These are phyloP conservation scores for Ilex paraguariensis DNA, from an alignment of 305 asterid species.

Conservation along the genomic window DNA sequence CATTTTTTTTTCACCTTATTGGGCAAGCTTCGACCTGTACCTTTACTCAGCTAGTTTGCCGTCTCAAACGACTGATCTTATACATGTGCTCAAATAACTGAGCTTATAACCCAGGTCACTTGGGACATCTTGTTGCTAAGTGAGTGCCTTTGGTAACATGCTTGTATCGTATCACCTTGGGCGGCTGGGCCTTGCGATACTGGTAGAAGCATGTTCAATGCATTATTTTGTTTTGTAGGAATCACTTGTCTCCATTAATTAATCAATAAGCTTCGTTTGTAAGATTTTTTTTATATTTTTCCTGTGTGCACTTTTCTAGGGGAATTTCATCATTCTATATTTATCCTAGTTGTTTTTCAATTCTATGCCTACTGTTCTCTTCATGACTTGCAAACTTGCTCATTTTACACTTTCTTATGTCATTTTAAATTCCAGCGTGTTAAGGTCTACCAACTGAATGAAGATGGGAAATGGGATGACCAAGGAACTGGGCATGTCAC, in stretches of 20 bases:
- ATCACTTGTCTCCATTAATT: too few species aligned
- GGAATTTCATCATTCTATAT: not conserved
- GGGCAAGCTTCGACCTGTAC: not conserved
- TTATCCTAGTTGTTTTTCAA: not conserved
- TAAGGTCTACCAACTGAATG: slow-evolving; percentile 90
- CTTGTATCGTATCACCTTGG: not conserved
- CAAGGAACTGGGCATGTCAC: slow-evolving; percentile 99
- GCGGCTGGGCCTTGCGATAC: not conserved
- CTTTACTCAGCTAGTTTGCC: not conserved
- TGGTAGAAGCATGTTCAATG: too few species aligned
- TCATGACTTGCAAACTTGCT: not conserved
- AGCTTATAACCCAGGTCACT: not conserved
- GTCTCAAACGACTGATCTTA: not conserved
- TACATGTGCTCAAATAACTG: not conserved
- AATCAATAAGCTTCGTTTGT: too few species aligned
- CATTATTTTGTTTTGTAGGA: too few species aligned
- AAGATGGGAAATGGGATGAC: slow-evolving; percentile 97
- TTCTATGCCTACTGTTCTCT: not conserved
- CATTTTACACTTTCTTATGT: not conserved
- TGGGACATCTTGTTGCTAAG: not conserved
- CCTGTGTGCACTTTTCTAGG: not conserved
- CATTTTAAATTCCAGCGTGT: slow-evolving; percentile 59
- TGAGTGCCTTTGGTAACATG: not conserved
- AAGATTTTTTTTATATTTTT: too few species aligned
- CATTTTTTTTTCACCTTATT: not conserved